Evolutionary conservation across 2,329 filamentous ascomycete species (phyloP).

Genomic region (Colletotrichum trifolii): DNA sequence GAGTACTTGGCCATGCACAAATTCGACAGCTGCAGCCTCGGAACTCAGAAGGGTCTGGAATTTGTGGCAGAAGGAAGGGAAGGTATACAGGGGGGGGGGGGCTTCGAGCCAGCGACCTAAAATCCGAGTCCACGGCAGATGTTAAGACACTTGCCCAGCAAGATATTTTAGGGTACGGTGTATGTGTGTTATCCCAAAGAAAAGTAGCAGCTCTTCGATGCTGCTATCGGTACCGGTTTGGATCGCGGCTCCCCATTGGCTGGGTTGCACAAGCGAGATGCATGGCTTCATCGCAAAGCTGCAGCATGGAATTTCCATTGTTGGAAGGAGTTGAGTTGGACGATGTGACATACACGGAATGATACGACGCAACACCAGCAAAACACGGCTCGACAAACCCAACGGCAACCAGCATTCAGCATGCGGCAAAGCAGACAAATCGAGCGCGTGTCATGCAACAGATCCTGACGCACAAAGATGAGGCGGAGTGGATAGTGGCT

Average conservation of each 20-base stretch:
- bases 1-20: slow-evolving; percentile 6
- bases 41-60: slow-evolving; percentile 20
- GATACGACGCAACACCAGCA: not conserved
- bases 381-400: slow-evolving; percentile 5
- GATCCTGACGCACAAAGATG: slow-evolving; percentile 16
- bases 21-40: slow-evolving; percentile 26
- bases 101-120: slow-evolving; percentile 12
- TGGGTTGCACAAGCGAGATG: slow-evolving; percentile 3
- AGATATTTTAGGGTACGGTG: not conserved
- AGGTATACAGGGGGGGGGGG: slow-evolving; percentile 21
- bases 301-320: slow-evolving; percentile 5
- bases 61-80: slow-evolving; percentile 26
- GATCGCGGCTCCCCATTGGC: not conserved
- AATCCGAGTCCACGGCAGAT: slow-evolving; percentile 17
- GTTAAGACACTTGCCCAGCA: slow-evolving; percentile 7
- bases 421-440: not conserved
- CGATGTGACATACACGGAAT: not conserved
- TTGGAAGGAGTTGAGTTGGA: not conserved
- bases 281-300: slow-evolving; percentile 4
- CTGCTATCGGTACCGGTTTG: not conserved
- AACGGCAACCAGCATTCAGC: too few relatives aligned
- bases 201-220: too few relatives aligned
- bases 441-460: slow-evolving; percentile 15
- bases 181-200: too few relatives aligned
- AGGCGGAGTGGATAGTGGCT: slow-evolving; percentile 17